Base-by-base conservation (phyloP, 2,329 filamentous ascomycete genomes). In the Colletotrichum agaves region DNA sequence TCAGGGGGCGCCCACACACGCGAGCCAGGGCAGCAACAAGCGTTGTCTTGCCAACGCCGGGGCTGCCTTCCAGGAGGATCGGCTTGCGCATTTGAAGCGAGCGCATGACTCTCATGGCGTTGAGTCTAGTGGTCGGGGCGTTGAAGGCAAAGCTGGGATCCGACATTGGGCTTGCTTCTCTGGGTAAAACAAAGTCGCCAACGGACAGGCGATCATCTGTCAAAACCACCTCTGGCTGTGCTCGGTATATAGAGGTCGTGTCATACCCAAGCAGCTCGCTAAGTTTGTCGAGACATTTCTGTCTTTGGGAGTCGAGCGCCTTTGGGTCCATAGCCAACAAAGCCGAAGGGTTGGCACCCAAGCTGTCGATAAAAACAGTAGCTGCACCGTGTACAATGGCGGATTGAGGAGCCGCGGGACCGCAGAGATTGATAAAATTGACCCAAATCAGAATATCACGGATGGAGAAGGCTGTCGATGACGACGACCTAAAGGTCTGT, bases 11-110 rank as follows among this genome's bases (percentile, higher is more conserved):
- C 5, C 94, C 93, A 71, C 93, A 91, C 4, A 91, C 90, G 72
- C 88, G 87, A 1, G 97, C 92, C 50, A 99, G 83, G 0, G 96
- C 94, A 50, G 91, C 91, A 21, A 99, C 89, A 13, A 99, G 85
- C 1, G 95, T 97, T 0, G 96, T 99, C 82, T 99, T 99, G 63
- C 96, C 96, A 21, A 99, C 96, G 76, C 96, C 96, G n/a, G 96
- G 96, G 73, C 93, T 98, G 39, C 97, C 96, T 81, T 99, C 96
- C 3, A 99, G 87, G 6, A 99, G 85, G 61, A 99, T 95, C 3
- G 96, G 95, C 76, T 98, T 98, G 59, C 89, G 85, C 61, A 97
- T 88, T 74, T 97, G 94, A 69, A 99, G 83, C 13, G 95, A 97
- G 70, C 96, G 90, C 62, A 97, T 87, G 35, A 99, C 91, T 76